phyloP scores from a whole-genome alignment of 306 rosid genomes.

The Fragaria nilgerrensis region DNA sequence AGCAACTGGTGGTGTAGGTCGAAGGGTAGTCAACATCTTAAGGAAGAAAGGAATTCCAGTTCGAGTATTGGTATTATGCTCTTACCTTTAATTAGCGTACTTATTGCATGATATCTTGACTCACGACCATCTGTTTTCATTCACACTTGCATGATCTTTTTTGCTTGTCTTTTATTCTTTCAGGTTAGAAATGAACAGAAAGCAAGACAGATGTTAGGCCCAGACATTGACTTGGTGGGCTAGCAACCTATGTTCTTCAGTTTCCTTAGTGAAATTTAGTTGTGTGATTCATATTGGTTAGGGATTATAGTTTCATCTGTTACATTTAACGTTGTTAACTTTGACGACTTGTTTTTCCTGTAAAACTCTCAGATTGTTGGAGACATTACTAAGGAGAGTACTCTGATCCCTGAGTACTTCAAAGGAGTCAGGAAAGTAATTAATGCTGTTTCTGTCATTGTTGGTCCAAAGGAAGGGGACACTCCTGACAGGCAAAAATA shows the following conservation, averaged over 20 bases:
- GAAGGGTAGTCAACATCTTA: slow-evolving; percentile 76
- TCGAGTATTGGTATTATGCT: slow-evolving; percentile 67
- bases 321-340: slow-evolving; percentile 8
- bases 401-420: slow-evolving; percentile 68
- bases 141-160: not conserved
- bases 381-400: slow-evolving; percentile 78
- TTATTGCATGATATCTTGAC: not conserved
- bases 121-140: not conserved
- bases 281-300: not conserved
- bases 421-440: slow-evolving; percentile 87
- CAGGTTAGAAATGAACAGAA: slow-evolving; percentile 94
- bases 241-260: slow-evolving; percentile 3
- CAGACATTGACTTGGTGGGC: slow-evolving; percentile 88
- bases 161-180: not conserved
- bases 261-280: not conserved
- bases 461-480: slow-evolving; percentile 97
- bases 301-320: slow-evolving; percentile 4
- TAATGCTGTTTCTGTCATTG: slow-evolving; percentile 85
- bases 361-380: slow-evolving; percentile 62
- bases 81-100: slow-evolving; percentile 12
- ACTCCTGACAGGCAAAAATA: slow-evolving; percentile 97
- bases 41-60: slow-evolving; percentile 78
- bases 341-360: not conserved
- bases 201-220: slow-evolving; percentile 82
- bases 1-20: slow-evolving; percentile 96